Percentiles rank a stretch among this genome's conserved stretches.
Conservation (phyloP, 805 yeast genomes). For the Ogataea kodamae region DNA sequence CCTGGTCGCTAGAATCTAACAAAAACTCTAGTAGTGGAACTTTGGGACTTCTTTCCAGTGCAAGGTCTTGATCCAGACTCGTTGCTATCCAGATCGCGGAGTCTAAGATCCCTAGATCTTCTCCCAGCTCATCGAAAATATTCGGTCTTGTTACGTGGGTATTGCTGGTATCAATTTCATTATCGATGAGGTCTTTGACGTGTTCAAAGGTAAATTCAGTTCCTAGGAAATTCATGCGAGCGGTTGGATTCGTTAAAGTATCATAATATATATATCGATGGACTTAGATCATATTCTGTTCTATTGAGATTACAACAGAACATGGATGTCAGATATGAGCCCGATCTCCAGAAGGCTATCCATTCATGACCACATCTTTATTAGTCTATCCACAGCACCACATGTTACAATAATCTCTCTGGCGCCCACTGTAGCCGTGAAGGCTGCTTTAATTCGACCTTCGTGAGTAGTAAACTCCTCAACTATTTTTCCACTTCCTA, state of each 20-base stretch:
- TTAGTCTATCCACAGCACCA: conserved; percentile 45
- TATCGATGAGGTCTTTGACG: conserved; percentile 4
- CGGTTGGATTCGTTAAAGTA: neutral
- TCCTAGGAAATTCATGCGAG: too few relatives aligned
- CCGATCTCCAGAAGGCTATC: neutral
- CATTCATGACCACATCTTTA: conserved; percentile 30
- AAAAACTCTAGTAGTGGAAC: conserved; percentile 1
- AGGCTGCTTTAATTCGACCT: conserved; percentile 49
- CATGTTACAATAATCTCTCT: conserved; percentile 43
- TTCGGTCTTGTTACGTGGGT: neutral
- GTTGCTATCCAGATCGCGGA: conserved; percentile 1
- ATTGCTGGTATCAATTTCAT: conserved; percentile 1
- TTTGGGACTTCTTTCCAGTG: conserved; percentile 1
- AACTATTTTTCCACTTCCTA: conserved; percentile 36
- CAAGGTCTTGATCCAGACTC: conserved; percentile 1
- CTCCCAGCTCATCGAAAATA: conserved; percentile 1
- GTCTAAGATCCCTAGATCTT: conserved; percentile 2
- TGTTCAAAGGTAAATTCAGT: conserved; percentile 4
- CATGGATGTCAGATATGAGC: neutral
- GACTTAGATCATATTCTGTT: conserved; percentile 11
- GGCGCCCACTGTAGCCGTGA: conserved; percentile 25
- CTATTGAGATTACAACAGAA: conserved; percentile 10
- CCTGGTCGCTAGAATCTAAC: conserved; percentile 2
- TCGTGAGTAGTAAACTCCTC: conserved; percentile 36
- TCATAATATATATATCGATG: conserved; percentile 4